A percentile compares a stretch with the other conserved stretches of the same genome.
These are phyloP conservation scores for Goniomonas avonlea DNA, from an alignment of 78 protist species.

Conservation along the genomic window DNA sequence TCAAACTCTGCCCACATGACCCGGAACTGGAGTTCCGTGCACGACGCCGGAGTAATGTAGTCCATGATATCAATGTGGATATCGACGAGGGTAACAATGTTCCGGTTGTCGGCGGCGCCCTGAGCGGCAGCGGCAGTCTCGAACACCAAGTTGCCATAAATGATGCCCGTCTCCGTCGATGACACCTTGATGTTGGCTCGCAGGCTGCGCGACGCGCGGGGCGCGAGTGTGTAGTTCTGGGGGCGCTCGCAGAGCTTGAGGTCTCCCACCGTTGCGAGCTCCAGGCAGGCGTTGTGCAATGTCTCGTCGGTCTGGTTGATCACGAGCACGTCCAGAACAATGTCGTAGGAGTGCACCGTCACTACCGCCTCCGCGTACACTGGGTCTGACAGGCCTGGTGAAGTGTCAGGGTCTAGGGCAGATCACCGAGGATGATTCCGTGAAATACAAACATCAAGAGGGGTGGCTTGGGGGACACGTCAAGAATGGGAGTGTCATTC, in stretches of 20 bases:
- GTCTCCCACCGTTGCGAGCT: constrained; percentile 88
- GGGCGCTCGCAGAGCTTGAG: constrained; percentile 86
- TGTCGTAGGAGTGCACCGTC: constrained; percentile 89
- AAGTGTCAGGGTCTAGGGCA: neutral
- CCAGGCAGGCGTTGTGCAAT: constrained; percentile 80
- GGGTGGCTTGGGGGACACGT: no score
- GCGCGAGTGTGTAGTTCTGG: constrained; percentile 57
- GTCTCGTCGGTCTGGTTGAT: constrained; percentile 80
- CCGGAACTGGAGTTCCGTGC: constrained; percentile 73
- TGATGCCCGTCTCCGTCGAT: constrained; percentile 91
- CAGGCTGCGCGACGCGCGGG: neutral
- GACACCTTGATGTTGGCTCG: constrained; percentile 50
- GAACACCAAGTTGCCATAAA: constrained; percentile 80
- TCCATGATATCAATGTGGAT: constrained; percentile 93
- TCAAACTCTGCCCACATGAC: constrained; percentile 94
- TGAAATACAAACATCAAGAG: no score
- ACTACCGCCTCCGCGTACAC: constrained; percentile 93
- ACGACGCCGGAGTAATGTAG: constrained; percentile 81
- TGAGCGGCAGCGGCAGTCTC: constrained; percentile 34
- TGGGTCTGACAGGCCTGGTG: constrained; percentile 78
- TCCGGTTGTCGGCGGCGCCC: constrained; percentile 13
- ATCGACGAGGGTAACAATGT: constrained; percentile 79
- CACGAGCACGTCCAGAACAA: constrained; percentile 66
- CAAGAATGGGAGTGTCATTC: no score
- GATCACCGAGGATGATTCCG: no score